phyloP scores from a whole-genome alignment of 2,329 filamentous ascomycete genomes.

The Cercospora sojina region DNA sequence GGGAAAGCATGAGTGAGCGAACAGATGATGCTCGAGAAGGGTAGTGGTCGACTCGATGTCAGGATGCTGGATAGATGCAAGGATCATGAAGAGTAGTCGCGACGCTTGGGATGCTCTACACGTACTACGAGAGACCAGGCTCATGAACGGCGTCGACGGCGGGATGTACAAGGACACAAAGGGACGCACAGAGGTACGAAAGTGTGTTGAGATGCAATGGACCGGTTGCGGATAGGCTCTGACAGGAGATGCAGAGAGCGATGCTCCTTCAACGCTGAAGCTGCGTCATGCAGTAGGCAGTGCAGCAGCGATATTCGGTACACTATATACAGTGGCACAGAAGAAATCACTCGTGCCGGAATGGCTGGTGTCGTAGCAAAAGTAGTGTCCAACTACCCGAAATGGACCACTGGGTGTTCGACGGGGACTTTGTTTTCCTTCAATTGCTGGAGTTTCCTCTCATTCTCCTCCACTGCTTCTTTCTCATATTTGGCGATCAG shows the following conservation, averaged over 20 bases:
- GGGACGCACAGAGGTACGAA: not conserved
- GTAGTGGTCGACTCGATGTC: not conserved
- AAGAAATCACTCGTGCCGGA: not conserved
- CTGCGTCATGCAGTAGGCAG: not conserved
- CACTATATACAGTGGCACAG: conserved; percentile 7
- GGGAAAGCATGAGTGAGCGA: conserved; percentile 19
- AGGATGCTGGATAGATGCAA: not conserved
- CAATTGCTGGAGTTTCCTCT: conserved; percentile 52
- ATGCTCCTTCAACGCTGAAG: not conserved
- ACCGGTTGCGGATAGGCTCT: not conserved
- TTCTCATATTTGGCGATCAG: conserved; percentile 64
- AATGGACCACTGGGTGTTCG: conserved; percentile 34
- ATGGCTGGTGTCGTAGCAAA: not conserved
- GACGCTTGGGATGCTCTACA: not conserved
- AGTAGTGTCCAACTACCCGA: conserved; percentile 24
- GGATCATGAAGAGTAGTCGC: not conserved
- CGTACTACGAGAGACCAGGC: not conserved
- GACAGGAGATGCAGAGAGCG: not conserved
- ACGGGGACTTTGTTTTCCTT: conserved; percentile 39
- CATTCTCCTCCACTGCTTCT: conserved; percentile 56
- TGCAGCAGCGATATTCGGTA: not conserved
- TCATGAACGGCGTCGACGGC: not conserved
- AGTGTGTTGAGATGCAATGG: not conserved
- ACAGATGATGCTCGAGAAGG: not conserved
- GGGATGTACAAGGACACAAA: not conserved